These are phyloP conservation scores for Pythium guiyangense DNA, from an alignment of 352 stramenopile genomes.

Conservation along the genomic window DNA sequence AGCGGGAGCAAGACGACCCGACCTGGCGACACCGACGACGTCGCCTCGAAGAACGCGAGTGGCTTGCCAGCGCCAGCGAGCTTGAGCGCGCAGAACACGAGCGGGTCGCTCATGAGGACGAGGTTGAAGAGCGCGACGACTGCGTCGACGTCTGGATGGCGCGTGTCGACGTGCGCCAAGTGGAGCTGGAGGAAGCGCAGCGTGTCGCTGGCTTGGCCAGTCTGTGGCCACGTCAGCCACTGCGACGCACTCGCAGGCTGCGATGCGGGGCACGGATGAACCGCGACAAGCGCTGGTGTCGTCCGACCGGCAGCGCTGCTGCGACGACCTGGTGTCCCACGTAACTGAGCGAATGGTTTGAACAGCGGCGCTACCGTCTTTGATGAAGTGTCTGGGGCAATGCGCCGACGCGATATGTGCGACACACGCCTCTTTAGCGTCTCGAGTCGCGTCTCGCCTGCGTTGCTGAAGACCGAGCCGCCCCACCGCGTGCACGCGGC, in stretches of 20 bases:
- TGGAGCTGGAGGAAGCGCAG: conserved; percentile 2
- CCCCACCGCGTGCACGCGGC: conserved; percentile 6
- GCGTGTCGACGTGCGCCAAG: conserved; percentile 1
- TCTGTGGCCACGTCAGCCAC: conserved; percentile 4
- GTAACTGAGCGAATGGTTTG: no score
- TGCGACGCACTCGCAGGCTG: no score
- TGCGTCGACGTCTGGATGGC: conserved; percentile 1
- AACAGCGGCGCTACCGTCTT: no score
- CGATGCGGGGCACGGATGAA: no score
- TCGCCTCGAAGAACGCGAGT: conserved; percentile 3
- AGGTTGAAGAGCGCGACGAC: conserved; percentile 34
- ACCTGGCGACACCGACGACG: not conserved
- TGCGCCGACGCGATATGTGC: no score
- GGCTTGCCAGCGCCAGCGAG: not conserved
- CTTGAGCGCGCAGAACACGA: conserved; percentile 22
- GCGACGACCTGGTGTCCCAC: no score
- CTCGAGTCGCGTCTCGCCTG: not conserved
- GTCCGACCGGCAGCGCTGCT: no score
- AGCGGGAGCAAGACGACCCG: conserved; percentile 3
- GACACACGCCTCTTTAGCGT: no score
- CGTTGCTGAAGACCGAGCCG: not conserved
- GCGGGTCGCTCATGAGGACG: conserved; percentile 35
- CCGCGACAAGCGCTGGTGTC: not conserved
- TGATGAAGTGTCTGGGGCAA: no score
- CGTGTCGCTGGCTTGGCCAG: not conserved